Percentiles rank a stretch among this genome's conserved stretches.
These are phyloP conservation scores for Leccinum boreale DNA, from an alignment of 768 basidiomycete species.

Conservation along the genomic window DNA sequence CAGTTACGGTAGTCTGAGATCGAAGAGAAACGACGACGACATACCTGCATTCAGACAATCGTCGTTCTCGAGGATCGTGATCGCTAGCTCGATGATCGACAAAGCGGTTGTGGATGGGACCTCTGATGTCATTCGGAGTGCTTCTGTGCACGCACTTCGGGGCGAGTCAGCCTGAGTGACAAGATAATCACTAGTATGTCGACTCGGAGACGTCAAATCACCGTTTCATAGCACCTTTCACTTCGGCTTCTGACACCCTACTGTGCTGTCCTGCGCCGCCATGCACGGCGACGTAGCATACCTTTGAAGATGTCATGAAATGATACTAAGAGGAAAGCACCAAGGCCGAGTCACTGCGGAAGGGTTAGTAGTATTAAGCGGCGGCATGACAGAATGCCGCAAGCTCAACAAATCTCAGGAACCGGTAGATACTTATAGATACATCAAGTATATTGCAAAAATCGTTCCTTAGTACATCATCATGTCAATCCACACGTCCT, in stretches of 20 bases:
- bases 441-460: constrained; percentile 19
- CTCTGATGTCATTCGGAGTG: constrained; percentile 28
- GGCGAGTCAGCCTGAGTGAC: constrained; percentile 2
- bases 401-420: background rate
- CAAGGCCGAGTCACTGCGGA: background rate
- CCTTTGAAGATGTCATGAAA: constrained; percentile 16
- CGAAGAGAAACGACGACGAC: background rate
- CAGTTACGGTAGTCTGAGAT: background rate
- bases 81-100: constrained; percentile 50
- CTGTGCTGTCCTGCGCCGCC: constrained; percentile 76
- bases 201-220: constrained; percentile 29
- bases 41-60: constrained; percentile 67
- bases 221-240: constrained; percentile 58
- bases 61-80: constrained; percentile 63
- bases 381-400: too few relatives aligned
- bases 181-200: background rate
- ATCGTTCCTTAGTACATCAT: background rate
- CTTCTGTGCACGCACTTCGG: constrained; percentile 50
- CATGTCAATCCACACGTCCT: background rate
- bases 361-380: too few relatives aligned
- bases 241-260: constrained; percentile 41
- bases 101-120: constrained; percentile 30
- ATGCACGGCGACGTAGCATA: constrained; percentile 59
- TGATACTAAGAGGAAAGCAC: background rate
- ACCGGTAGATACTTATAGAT: constrained; percentile 25